Conservation (phyloP, 345 rosid genomes). For the Viola odorata region DNA sequence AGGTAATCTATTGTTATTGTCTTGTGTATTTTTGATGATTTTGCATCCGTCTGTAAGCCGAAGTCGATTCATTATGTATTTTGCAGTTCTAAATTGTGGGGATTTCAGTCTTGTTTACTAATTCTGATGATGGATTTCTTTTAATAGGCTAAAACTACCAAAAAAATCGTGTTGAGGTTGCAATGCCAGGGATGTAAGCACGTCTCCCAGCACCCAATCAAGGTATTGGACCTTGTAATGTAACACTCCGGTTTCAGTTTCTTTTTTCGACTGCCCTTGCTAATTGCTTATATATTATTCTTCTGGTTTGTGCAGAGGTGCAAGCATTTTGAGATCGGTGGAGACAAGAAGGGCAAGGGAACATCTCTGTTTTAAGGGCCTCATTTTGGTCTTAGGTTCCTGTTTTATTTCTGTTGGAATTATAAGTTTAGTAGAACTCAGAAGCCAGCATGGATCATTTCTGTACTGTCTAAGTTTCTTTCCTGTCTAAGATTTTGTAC, state of each 20-base stretch:
- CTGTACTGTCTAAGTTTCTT: background rate
- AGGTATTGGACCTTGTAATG: constrained; percentile 23
- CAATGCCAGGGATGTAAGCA: constrained; percentile 83
- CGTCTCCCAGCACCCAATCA: constrained; percentile 63
- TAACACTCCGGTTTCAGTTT: too few species aligned
- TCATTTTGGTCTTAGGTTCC: background rate
- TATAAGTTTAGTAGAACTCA: too few species aligned
- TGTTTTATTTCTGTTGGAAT: too few species aligned
- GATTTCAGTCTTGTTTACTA: background rate
- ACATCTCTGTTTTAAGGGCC: constrained; percentile 5
- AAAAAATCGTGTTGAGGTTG: constrained; percentile 81
- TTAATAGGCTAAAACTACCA: constrained; percentile 69
- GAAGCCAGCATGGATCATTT: too few species aligned
- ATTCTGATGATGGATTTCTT: background rate
- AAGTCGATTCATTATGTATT: background rate
- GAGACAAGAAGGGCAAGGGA: constrained; percentile 12
- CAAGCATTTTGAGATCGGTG: constrained; percentile 10
- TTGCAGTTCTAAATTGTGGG: background rate
- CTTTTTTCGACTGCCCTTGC: too few species aligned
- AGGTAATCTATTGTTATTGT: constrained; percentile 32
- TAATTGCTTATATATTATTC: background rate
- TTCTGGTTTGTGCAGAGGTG: background rate
- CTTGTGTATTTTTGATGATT: background rate
- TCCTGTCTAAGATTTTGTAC: background rate
- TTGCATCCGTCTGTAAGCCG: background rate